Percentiles rank a stretch among this genome's conserved stretches.
Conservation (phyloP, 257 asterid species). For the Verbascum thapsus region DNA sequence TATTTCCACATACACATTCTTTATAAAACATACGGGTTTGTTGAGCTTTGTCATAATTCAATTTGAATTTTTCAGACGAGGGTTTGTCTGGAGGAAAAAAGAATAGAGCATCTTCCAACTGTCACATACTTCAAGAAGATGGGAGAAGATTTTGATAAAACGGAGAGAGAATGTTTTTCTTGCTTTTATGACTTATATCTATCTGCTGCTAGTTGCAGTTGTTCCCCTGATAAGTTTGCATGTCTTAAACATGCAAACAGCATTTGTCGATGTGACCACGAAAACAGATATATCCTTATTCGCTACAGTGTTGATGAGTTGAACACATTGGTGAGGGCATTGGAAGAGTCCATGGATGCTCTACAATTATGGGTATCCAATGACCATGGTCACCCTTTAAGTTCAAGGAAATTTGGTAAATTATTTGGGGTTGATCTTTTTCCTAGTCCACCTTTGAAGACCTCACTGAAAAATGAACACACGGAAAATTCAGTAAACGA, state of each 20-base stretch:
- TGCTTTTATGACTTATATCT: constrained; percentile 75
- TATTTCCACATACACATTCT: too few relatives aligned
- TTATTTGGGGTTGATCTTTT: constrained; percentile 46
- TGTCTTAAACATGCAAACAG: constrained; percentile 62
- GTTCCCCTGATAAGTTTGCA: constrained; percentile 57
- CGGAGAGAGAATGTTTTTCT: constrained; percentile 65
- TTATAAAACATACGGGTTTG: too few relatives aligned
- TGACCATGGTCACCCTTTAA: constrained; percentile 24
- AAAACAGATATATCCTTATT: constrained; percentile 42
- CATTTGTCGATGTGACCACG: constrained; percentile 48
- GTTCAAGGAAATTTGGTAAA: constrained; percentile 33
- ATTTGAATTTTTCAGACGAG: constrained; percentile 45
- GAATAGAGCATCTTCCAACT: constrained; percentile 43
- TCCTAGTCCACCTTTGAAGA: constrained; percentile 24
- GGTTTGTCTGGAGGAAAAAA: constrained; percentile 59
- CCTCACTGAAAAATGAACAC: constrained; percentile 32
- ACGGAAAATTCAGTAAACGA: constrained; percentile 29
- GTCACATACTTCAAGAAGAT: constrained; percentile 39
- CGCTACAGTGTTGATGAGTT: constrained; percentile 59
- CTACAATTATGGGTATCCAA: constrained; percentile 43
- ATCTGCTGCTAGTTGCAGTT: constrained; percentile 55
- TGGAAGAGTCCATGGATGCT: constrained; percentile 49
- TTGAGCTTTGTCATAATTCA: not conserved
- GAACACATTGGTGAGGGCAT: constrained; percentile 54
- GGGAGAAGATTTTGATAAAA: constrained; percentile 55